phyloP scores from a whole-genome alignment of 192 early-diverging fungal species.

The Pecoramyces ruminantium region DNA sequence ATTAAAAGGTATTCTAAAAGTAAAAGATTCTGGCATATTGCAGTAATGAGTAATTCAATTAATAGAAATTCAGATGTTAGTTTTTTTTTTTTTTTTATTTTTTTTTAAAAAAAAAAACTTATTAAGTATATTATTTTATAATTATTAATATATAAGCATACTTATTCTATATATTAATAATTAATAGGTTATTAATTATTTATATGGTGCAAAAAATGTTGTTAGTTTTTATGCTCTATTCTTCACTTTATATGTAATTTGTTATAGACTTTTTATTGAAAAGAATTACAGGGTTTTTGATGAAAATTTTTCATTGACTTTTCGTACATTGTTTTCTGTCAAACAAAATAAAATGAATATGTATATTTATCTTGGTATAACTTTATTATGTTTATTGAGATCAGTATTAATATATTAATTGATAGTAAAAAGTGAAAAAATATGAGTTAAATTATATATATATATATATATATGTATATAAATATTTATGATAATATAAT shows the following conservation, averaged over 20 bases:
- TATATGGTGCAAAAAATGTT: background rate
- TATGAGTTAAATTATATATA: too few relatives aligned
- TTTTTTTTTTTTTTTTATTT: too few relatives aligned
- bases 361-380: background rate
- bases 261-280: background rate
- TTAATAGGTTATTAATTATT: background rate
- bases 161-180: too few relatives aligned
- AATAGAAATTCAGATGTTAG: background rate
- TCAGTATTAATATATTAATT: background rate
- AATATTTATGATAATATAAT: too few relatives aligned
- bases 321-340: background rate
- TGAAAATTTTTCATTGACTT: background rate
- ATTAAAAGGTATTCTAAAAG: background rate
- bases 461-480: too few relatives aligned
- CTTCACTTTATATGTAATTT: background rate
- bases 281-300: background rate
- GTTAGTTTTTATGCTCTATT: background rate
- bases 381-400: background rate
- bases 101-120: too few relatives aligned
- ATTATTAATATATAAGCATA: too few relatives aligned
- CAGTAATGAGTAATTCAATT: background rate
- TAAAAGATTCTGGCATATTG: background rate
- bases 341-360: background rate
- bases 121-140: too few relatives aligned
- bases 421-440: too few relatives aligned